Percentiles rank a stretch among this genome's conserved stretches.
phyloP scores from a whole-genome alignment of 169 alveolate genomes.

The Plasmodium vinckei region DNA sequence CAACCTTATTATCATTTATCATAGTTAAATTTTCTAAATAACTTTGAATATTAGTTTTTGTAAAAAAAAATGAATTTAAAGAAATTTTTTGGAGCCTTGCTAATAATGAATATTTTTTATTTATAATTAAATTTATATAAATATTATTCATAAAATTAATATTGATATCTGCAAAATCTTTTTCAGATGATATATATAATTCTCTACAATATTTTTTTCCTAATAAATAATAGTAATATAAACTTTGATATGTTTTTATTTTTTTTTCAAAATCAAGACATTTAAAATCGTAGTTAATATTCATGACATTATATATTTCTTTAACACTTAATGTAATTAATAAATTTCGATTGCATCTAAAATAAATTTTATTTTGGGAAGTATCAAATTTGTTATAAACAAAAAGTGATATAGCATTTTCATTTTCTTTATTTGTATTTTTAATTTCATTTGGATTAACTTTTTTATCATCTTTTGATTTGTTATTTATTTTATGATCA shows the following conservation, averaged over 20 bases:
- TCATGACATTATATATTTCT: slow-evolving; percentile 45
- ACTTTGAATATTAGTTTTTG: slow-evolving; percentile 15
- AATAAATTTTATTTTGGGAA: slow-evolving; percentile 37
- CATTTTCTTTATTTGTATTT: not conserved
- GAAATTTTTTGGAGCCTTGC: slow-evolving; percentile 3
- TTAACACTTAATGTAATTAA: slow-evolving; percentile 35
- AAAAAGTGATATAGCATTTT: slow-evolving; percentile 16
- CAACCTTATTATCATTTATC: slow-evolving; percentile 20
- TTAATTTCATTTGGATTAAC: too few relatives aligned
- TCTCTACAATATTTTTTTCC: slow-evolving; percentile 70
- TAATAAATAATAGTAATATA: slow-evolving; percentile 44
- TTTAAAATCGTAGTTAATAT: slow-evolving; percentile 26
- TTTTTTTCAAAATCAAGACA: slow-evolving; percentile 50
- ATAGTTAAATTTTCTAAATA: slow-evolving; percentile 16
- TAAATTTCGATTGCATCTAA: slow-evolving; percentile 22
- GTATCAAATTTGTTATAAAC: slow-evolving; percentile 45
- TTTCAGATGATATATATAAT: slow-evolving; percentile 53
- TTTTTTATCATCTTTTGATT: not conserved
- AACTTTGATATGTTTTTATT: slow-evolving; percentile 25
- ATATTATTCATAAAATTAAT: slow-evolving; percentile 25
- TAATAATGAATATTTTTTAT: slow-evolving; percentile 35
- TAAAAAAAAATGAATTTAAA: slow-evolving; percentile 64
- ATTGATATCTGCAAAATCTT: slow-evolving; percentile 40
- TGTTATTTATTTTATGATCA: not conserved
- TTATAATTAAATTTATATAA: slow-evolving; percentile 27